Conservation (phyloP, 176 grass and related monocot genomes). For the Avena insularis region DNA sequence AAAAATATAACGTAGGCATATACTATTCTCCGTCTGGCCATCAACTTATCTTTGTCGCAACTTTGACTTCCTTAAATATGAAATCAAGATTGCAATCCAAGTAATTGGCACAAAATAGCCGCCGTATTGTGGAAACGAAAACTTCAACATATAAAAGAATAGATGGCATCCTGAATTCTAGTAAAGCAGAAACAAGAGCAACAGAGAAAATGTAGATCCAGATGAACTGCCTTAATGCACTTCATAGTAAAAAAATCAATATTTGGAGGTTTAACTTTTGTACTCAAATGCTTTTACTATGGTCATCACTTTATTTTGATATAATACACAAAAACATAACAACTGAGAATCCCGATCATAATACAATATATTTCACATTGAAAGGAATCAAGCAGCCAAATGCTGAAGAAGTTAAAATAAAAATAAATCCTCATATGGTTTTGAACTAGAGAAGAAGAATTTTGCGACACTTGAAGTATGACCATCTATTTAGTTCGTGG, state of each 20-base stretch:
- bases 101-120: not conserved
- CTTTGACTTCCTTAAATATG: not conserved
- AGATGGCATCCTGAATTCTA: not conserved
- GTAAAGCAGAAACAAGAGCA: constrained; percentile 13
- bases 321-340: not conserved
- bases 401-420: not conserved
- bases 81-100: not conserved
- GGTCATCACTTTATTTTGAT: not conserved
- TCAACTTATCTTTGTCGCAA: not conserved
- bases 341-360: not conserved
- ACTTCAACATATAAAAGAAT: not conserved
- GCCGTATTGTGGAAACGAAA: not conserved
- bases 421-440: not conserved
- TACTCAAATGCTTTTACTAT: not conserved
- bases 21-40: not conserved
- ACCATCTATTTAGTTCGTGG: not conserved
- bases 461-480: not conserved
- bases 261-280: not conserved
- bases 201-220: not conserved
- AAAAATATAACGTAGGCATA: not conserved
- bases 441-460: not conserved
- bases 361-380: not conserved
- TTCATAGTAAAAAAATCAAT: not conserved
- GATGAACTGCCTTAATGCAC: not conserved
- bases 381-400: not conserved